These are phyloP conservation scores for Mediolabrus comicus DNA, from an alignment of 108 stramenopile genomes.

Conservation along the genomic window DNA sequence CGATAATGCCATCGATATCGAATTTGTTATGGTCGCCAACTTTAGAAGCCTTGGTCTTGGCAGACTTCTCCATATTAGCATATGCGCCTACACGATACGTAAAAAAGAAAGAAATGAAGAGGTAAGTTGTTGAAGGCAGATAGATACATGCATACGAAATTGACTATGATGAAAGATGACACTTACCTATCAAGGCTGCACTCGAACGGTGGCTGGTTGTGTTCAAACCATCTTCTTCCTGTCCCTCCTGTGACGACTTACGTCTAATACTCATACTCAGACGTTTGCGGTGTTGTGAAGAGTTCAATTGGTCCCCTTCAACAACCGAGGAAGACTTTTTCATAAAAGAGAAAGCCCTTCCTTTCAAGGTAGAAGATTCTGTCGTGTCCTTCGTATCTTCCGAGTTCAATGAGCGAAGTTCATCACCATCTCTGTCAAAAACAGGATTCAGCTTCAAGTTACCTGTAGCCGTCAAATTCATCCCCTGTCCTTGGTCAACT, in stretches of 20 bases:
- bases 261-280: background rate
- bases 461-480: background rate
- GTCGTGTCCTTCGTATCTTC: too few species aligned
- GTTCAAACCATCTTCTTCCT: background rate
- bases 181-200: background rate
- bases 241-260: background rate
- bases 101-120: too few species aligned
- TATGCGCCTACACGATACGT: slow-evolving; percentile 50
- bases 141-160: too few species aligned
- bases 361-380: too few species aligned
- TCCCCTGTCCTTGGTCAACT: background rate
- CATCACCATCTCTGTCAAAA: too few species aligned
- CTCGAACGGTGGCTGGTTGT: background rate
- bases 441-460: background rate
- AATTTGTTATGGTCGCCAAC: slow-evolving; percentile 22
- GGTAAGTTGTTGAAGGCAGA: too few species aligned
- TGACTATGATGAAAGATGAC: too few species aligned
- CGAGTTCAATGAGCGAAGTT: too few species aligned
- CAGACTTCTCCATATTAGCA: slow-evolving; percentile 42
- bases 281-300: background rate
- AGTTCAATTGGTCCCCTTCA: background rate
- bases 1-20: slow-evolving; percentile 36
- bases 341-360: background rate
- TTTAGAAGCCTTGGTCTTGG: background rate
- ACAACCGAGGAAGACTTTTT: background rate